These are phyloP conservation scores for Diaporthe caulivora DNA, from an alignment of 2,329 filamentous ascomycete genomes.

Conservation along the genomic window DNA sequence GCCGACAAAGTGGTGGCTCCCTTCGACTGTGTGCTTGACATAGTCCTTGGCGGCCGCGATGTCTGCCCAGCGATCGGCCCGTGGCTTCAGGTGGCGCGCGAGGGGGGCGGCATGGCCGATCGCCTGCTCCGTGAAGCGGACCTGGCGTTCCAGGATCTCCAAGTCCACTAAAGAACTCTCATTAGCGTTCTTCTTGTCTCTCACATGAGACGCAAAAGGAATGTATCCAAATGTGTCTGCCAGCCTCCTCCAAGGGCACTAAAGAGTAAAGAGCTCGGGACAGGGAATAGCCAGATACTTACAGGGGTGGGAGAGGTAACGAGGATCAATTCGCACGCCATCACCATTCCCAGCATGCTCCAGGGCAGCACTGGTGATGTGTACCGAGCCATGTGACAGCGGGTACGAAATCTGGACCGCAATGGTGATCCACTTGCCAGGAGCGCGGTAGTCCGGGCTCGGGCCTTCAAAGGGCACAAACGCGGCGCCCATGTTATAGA, in stretches of 20 bases:
- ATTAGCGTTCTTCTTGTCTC: too few species aligned
- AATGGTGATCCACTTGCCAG: constrained; percentile 35
- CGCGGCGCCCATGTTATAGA: constrained; percentile 13
- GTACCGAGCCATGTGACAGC: constrained; percentile 41
- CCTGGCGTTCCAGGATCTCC: constrained; percentile 20
- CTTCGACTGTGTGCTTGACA: constrained; percentile 3
- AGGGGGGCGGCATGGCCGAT: constrained; percentile 10
- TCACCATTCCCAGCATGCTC: constrained; percentile 4
- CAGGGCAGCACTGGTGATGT: constrained; percentile 36
- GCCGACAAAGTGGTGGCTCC: constrained; percentile 6
- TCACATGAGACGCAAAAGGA: too few species aligned
- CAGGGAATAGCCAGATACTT: neutral
- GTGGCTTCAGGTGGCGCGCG: constrained; percentile 10
- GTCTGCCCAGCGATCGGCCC: constrained; percentile 2
- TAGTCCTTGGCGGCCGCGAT: neutral
- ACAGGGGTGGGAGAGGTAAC: constrained; percentile 7
- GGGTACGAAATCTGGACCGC: constrained; percentile 39
- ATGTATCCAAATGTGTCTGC: too few species aligned
- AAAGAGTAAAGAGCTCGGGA: too few species aligned
- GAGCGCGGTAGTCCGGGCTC: constrained; percentile 11
- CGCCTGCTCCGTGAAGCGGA: constrained; percentile 13
- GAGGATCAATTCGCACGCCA: constrained; percentile 4
- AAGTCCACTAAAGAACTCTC: neutral
- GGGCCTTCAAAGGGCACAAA: constrained; percentile 17
- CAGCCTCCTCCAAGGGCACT: too few species aligned